Conservation (phyloP, 2,329 filamentous ascomycete species). For the Nothophaeocryptopus gaeumannii region DNA sequence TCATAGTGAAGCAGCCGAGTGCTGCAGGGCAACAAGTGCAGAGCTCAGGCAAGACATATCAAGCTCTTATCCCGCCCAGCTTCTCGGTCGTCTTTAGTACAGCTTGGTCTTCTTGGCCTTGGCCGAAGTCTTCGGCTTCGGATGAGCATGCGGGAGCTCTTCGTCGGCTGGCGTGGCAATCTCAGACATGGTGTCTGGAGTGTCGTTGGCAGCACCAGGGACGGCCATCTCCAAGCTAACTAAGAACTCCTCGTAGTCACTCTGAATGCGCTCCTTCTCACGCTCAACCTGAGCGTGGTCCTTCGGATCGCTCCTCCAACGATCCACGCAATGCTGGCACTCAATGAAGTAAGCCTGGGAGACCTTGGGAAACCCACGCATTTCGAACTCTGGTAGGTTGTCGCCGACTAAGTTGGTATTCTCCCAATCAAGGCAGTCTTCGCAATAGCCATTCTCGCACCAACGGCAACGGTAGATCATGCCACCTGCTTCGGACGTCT, state of each 20-base stretch:
- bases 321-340: constrained; percentile 46
- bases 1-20: no score
- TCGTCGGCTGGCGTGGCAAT: constrained; percentile 20
- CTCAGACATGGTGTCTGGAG: constrained; percentile 23
- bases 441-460: constrained; percentile 57
- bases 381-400: constrained; percentile 52
- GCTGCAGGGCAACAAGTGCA: no score
- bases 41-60: no score
- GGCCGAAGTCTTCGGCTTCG: constrained; percentile 3
- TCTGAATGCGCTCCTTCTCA: constrained; percentile 16
- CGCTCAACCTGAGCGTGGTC: constrained; percentile 12
- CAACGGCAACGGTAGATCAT: constrained; percentile 54
- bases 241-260: constrained; percentile 11
- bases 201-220: constrained; percentile 6
- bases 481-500: constrained; percentile 49
- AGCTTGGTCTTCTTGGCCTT: constrained; percentile 10
- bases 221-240: not conserved
- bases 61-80: no score
- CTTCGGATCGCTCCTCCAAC: constrained; percentile 32
- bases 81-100: no score
- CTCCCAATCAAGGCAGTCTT: constrained; percentile 58
- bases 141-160: constrained; percentile 2
- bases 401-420: constrained; percentile 51
- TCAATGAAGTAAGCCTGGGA: constrained; percentile 53
- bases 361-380: constrained; percentile 45